Base-by-base conservation (phyloP, 2,329 filamentous ascomycete genomes). In the Thyridium curvatum region DNA sequence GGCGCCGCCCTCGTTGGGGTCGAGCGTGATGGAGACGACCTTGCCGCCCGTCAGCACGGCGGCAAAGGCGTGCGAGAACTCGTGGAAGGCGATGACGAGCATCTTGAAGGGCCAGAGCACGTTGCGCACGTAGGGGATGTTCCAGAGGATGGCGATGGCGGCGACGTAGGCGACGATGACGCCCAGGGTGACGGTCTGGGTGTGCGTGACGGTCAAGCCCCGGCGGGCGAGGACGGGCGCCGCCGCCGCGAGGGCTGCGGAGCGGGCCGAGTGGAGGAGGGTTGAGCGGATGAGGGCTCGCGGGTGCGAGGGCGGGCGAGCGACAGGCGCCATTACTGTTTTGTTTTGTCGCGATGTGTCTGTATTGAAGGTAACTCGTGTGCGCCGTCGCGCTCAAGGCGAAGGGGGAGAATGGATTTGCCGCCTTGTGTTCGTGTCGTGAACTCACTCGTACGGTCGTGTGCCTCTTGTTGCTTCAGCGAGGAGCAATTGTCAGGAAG, bases 81-180 rank as follows among this genome's bases (percentile, higher is more conserved):
- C 85, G 62, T 90, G 85, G 59, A 89, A 90, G 30, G 85, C 85
- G 46, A 90, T 89, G 37, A 86, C 83, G 15, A 90, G 72, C 84
- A 89, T 88, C 80, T 90, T 90, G 67, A 90, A 89, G 4, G 85
- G 85, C 84, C 84, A 90, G 29, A 90, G 64, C 2, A 82, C 70
- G 71, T 78, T 83, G 40, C 77, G 72, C n/a, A 90, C 62, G 58
- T 86, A 87, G 1, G 85, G 85, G 2, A 89, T 59, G 61, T 89
- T 89, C 85, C 85, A 90, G 4, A 90, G 66, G 32, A 90, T 68
- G 4, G 83, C 84, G 47, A 90, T 90, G 34, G 72, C 71, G 14
- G 87, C 83, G 3, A 84, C 72, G 37, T 52, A 52, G 8, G 34
- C 49, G 3, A 39, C 49, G 49, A 89, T 86, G 31, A 87, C 67